Conservation (phyloP, 352 stramenopile genomes). For the Phytophthora gonapodyides region DNA sequence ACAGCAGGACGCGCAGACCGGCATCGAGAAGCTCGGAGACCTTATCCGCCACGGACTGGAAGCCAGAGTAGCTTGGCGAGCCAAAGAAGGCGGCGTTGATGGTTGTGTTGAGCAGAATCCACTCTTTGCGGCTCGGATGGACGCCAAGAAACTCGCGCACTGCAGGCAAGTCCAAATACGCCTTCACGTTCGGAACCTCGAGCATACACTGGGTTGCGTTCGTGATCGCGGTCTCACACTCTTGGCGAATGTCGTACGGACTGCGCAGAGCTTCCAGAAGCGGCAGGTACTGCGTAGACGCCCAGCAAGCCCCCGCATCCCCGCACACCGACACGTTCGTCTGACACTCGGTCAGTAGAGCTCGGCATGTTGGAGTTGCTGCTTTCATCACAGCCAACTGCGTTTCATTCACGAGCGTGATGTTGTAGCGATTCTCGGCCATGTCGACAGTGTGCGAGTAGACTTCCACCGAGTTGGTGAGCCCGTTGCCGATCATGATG, state of each 20-base stretch:
- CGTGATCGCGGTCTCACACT: constrained; percentile 22
- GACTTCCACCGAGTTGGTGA: constrained; percentile 25
- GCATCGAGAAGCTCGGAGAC: constrained; percentile 27
- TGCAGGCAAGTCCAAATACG: constrained; percentile 59
- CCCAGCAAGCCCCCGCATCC: constrained; percentile 43
- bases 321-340: constrained; percentile 19
- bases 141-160: constrained; percentile 41
- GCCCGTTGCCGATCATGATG: constrained; percentile 52
- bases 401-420: constrained; percentile 35
- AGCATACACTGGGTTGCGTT: constrained; percentile 31
- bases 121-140: constrained; percentile 47
- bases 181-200: constrained; percentile 40
- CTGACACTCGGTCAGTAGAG: constrained; percentile 29
- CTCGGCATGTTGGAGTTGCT: constrained; percentile 23
- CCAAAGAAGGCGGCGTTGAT: constrained; percentile 88
- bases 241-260: constrained; percentile 64
- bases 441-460: constrained; percentile 39
- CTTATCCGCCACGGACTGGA: constrained; percentile 46
- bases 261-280: constrained; percentile 41
- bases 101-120: constrained; percentile 89
- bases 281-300: constrained; percentile 39
- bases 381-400: constrained; percentile 33
- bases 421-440: constrained; percentile 53
- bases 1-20: constrained; percentile 31
- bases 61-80: constrained; percentile 38